These are phyloP conservation scores for Vitis hybrid DNA, from an alignment of 177 flowering plant genomes.

Conservation along the genomic window DNA sequence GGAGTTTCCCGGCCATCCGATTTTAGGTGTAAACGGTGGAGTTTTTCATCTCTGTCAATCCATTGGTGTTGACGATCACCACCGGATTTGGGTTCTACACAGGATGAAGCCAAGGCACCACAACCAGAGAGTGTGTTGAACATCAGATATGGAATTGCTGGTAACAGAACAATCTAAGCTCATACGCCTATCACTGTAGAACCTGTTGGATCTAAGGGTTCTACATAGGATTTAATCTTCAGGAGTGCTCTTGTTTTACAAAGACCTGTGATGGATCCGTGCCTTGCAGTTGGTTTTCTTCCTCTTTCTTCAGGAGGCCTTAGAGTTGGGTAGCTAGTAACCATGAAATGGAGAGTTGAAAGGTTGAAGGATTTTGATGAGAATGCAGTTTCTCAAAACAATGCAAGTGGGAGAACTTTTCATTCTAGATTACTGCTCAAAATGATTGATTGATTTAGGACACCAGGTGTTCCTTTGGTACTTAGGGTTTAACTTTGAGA, in stretches of 20 bases:
- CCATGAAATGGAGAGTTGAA: slow-evolving; percentile 21
- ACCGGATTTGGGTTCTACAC: slow-evolving; percentile 20
- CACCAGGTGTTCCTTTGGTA: neutral
- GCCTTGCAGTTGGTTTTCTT: slow-evolving; percentile 91
- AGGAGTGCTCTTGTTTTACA: slow-evolving; percentile 76
- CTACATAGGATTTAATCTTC: slow-evolving; percentile 50
- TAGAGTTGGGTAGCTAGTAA: slow-evolving; percentile 88
- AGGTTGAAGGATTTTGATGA: slow-evolving; percentile 67
- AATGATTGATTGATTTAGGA: too few species aligned
- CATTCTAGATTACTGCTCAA: too few species aligned
- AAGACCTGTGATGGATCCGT: slow-evolving; percentile 87
- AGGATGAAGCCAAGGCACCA: slow-evolving; percentile 38
- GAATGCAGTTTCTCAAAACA: slow-evolving; percentile 28
- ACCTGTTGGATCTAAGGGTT: slow-evolving; percentile 24
- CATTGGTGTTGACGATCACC: too few species aligned
- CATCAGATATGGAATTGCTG: slow-evolving; percentile 69
- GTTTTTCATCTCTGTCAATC: too few species aligned
- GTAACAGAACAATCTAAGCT: slow-evolving; percentile 75
- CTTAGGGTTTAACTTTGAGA: neutral
- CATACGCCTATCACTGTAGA: slow-evolving; percentile 59
- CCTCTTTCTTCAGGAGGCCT: slow-evolving; percentile 79
- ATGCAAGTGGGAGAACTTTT: slow-evolving; percentile 44
- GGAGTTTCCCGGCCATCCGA: too few species aligned
- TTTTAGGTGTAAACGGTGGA: too few species aligned
- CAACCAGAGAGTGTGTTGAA: slow-evolving; percentile 66